Percentiles rank a stretch among this genome's conserved stretches.
phyloP scores from a whole-genome alignment of 345 rosid species.

The Citrus cavaleriei region DNA sequence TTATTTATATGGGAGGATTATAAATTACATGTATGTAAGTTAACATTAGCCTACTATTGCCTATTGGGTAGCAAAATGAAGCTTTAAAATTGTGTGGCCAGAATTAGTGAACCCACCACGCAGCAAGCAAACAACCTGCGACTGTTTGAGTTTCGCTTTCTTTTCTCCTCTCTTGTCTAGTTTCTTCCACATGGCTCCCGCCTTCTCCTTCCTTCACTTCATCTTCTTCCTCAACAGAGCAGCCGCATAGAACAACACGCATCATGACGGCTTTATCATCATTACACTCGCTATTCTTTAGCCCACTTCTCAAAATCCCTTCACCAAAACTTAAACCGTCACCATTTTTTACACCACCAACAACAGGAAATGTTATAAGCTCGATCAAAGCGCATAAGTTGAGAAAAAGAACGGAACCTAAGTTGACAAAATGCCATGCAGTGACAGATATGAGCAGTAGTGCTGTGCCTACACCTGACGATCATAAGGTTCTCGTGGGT shows the following conservation, averaged over 20 bases:
- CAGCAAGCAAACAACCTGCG: constrained; percentile 20
- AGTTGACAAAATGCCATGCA: constrained; percentile 23
- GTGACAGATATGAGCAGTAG: constrained; percentile 19
- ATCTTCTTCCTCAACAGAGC: neutral
- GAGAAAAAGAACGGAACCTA: neutral
- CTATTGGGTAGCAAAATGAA: too few species aligned
- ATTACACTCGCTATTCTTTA: constrained; percentile 17
- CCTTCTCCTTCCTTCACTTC: neutral
- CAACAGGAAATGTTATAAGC: neutral
- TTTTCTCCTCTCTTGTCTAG: neutral
- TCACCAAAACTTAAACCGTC: neutral
- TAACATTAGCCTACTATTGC: too few species aligned
- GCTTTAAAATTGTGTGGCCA: constrained; percentile 26
- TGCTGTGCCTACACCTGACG: constrained; percentile 10
- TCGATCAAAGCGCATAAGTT: neutral
- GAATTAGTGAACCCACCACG: constrained; percentile 10
- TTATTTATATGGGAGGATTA: too few species aligned
- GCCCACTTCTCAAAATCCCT: constrained; percentile 4
- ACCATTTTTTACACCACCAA: neutral
- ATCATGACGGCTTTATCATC: constrained; percentile 28
- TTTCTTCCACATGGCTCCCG: neutral
- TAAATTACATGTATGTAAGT: too few species aligned
- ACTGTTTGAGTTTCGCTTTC: neutral
- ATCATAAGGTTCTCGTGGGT: constrained; percentile 21
- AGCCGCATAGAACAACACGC: neutral